A percentile compares a stretch with the other conserved stretches of the same genome.
Conservation (phyloP, 371 early-diverging fungal genomes). For the Mucor mucedo region DNA sequence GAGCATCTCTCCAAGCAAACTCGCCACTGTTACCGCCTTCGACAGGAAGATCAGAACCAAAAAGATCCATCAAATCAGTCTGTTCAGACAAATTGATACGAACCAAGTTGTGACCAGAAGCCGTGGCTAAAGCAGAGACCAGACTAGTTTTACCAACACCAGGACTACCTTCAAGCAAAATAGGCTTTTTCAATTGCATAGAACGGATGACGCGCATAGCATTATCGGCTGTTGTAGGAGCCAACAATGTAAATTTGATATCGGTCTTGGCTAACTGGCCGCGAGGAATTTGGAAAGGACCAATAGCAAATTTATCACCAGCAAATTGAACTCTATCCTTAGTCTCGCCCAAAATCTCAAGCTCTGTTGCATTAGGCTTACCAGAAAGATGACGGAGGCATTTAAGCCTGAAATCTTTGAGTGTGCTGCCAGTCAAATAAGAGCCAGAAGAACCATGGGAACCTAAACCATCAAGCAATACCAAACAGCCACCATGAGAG, state of each 20-base stretch:
- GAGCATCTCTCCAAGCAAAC: constrained; percentile 97
- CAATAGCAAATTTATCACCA: constrained; percentile 64
- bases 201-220: constrained; percentile 94
- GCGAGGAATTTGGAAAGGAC: constrained; percentile 79
- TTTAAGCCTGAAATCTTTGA: constrained; percentile 57
- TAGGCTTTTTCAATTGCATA: constrained; percentile 90
- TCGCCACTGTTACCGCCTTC: constrained; percentile 87
- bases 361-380: constrained; percentile 36
- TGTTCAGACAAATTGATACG: constrained; percentile 99
- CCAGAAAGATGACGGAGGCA: constrained; percentile 57
- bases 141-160: constrained; percentile 98
- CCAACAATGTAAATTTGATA: constrained; percentile 80
- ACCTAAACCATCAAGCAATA: constrained; percentile 93
- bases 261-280: constrained; percentile 60
- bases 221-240: constrained; percentile 92
- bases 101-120: constrained; percentile 83
- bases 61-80: constrained; percentile 99
- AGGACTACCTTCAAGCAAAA: constrained; percentile 97
- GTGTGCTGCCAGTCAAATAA: constrained; percentile 51
- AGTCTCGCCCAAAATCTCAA: constrained; percentile 53
- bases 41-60: constrained; percentile 97
- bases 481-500: constrained; percentile 92
- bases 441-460: constrained; percentile 86
- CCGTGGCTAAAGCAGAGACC: constrained; percentile 84
- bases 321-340: constrained; percentile 45